phyloP scores from a whole-genome alignment of 305 asterid genomes.

The Fraxinus velutina region DNA sequence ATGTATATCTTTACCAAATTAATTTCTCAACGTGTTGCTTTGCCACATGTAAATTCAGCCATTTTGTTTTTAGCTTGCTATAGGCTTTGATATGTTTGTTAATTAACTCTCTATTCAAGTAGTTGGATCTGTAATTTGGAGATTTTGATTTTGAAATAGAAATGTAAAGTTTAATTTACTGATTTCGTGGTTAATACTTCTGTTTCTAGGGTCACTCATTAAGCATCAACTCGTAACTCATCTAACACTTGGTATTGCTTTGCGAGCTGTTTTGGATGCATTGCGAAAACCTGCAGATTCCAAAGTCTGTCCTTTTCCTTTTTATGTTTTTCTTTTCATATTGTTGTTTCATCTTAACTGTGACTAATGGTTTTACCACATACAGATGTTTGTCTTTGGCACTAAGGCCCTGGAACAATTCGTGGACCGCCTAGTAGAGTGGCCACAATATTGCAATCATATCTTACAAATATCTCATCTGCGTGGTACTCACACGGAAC shows the following conservation, averaged over 20 bases:
- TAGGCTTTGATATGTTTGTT: conserved; percentile 5
- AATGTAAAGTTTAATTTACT: neutral
- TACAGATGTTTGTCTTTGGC: conserved; percentile 95
- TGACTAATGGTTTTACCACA: conserved; percentile 24
- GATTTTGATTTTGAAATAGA: neutral
- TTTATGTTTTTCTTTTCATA: neutral
- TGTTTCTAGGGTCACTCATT: conserved; percentile 76
- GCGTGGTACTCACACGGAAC: conserved; percentile 74
- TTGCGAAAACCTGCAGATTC: conserved; percentile 96
- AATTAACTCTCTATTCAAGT: neutral
- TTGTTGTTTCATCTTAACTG: conserved; percentile 16
- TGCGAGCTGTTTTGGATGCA: conserved; percentile 94
- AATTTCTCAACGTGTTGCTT: conserved; percentile 10
- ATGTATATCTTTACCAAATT: neutral
- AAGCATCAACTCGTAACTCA: conserved; percentile 93
- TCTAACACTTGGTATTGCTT: conserved; percentile 92
- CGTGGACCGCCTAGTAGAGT: conserved; percentile 87
- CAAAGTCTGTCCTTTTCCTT: conserved; percentile 47
- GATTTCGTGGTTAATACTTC: conserved; percentile 6
- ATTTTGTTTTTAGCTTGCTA: conserved; percentile 12
- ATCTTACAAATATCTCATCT: conserved; percentile 92
- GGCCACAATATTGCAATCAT: conserved; percentile 99
- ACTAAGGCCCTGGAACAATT: conserved; percentile 92
- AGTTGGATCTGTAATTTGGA: neutral
- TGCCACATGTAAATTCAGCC: neutral